These are phyloP conservation scores for Colletotrichum zoysiae DNA, from an alignment of 2,329 filamentous ascomycete genomes.

Conservation along the genomic window DNA sequence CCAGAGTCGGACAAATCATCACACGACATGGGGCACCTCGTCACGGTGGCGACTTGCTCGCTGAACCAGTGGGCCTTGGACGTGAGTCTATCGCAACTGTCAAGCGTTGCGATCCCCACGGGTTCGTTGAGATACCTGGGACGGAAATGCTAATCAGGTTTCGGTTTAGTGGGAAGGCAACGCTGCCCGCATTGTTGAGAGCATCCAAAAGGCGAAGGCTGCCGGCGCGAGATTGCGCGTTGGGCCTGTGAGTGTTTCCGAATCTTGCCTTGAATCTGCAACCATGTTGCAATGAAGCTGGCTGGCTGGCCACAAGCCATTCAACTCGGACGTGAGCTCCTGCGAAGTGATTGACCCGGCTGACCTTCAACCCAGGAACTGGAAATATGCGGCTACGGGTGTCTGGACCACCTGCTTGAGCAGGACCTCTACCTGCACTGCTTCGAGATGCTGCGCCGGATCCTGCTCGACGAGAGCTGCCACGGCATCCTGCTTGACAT, in stretches of 20 bases:
- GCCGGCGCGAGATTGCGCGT: conserved; percentile 65
- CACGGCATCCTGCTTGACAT: conserved; percentile 76
- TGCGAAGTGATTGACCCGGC: neutral
- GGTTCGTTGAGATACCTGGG: neutral
- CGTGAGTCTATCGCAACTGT: conserved; percentile 28
- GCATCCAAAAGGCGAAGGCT: conserved; percentile 59
- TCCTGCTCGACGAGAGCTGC: conserved; percentile 70
- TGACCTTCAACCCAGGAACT: conserved; percentile 53
- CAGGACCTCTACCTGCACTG: conserved; percentile 69
- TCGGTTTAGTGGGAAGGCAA: conserved; percentile 62
- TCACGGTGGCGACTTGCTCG: conserved; percentile 54
- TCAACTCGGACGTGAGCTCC: neutral
- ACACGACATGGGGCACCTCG: conserved; percentile 42
- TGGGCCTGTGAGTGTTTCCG: conserved; percentile 62
- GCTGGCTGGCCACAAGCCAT: too few species aligned
- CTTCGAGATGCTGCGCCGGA: conserved; percentile 72
- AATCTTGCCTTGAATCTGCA: neutral
- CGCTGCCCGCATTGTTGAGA: conserved; percentile 70
- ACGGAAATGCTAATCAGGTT: neutral
- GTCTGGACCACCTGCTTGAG: conserved; percentile 51
- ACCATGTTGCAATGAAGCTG: neutral
- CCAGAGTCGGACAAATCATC: neutral
- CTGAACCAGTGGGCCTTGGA: conserved; percentile 63
- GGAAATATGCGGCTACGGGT: conserved; percentile 65
- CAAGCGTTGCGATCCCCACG: conserved; percentile 47